Evolutionary conservation across 108 stramenopile genomes (phyloP), one percentile per base, ranked within the genome.

Genomic region (Discostella stelligeroides): DNA sequence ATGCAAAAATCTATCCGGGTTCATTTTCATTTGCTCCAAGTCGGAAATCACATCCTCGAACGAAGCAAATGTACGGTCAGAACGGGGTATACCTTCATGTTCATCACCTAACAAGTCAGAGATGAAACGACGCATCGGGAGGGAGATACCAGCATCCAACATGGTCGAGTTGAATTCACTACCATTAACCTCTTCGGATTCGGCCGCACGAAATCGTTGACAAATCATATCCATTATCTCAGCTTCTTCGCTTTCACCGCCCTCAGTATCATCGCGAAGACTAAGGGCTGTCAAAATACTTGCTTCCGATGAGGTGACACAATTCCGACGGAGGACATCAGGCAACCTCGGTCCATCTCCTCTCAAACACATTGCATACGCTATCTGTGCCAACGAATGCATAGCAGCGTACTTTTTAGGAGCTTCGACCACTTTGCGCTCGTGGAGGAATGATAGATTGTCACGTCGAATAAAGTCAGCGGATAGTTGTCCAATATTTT

Each of bases 91-190:
- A 6, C 58, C 58, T 41, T 46, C 42, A 15, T 34, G 21, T 21
- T 70, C 57, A 18, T 58, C 68, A 21, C 42, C 68, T 14, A 70
- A 24, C 8, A 70, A 57, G 30, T 70, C 68, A 10, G 57, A 57
- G 7, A 70, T 47, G 47, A 70, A 70, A 21, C 68, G 50, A 57
- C 68, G 59, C 3, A 70, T 24, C 13, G 68, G 68, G 39, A 59
- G 59, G 6, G 68, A 58, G 10, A 70, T 58, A 38, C 58, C 47
- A 14, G 58, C 45, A 34, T 48, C 34, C 29, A 70, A 9, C 68
- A 70, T 70, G 15, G 59, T 18, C 21, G 58, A 20, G 1, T 28
- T 43, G 49, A 51, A 24, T 40, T 38, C 28, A 23, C 50, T n/a
- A 29, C 34, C 13, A 0, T 66, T 27, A 4, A 38, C n/a, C 28